Conservation (phyloP, 1,139 yeast species). For the Candida gigantensis region DNA sequence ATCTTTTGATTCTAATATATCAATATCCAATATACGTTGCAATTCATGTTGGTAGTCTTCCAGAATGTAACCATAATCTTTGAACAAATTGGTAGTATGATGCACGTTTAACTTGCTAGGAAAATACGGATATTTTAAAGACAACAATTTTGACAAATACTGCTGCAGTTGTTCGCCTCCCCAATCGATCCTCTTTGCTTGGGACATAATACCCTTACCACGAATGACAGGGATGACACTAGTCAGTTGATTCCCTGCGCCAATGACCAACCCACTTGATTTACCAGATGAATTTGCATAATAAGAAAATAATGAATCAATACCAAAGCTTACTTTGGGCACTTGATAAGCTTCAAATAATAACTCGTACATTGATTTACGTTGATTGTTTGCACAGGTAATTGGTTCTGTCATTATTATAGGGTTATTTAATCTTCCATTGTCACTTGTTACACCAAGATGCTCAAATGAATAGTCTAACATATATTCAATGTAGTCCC, state of each 20-base stretch:
- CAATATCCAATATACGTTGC: slow-evolving; percentile 56
- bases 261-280: slow-evolving; percentile 69
- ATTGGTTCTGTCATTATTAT: slow-evolving; percentile 78
- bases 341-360: slow-evolving; percentile 78
- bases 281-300: slow-evolving; percentile 46
- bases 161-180: slow-evolving; percentile 80
- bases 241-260: slow-evolving; percentile 82
- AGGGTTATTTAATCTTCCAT: slow-evolving; percentile 70
- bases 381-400: slow-evolving; percentile 68
- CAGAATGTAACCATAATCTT: slow-evolving; percentile 80
- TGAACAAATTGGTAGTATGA: slow-evolving; percentile 68
- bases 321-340: slow-evolving; percentile 76
- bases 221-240: slow-evolving; percentile 77
- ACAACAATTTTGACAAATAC: slow-evolving; percentile 62
- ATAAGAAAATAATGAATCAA: slow-evolving; percentile 78
- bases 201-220: slow-evolving; percentile 64
- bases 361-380: slow-evolving; percentile 74
- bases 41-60: slow-evolving; percentile 68
- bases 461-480: slow-evolving; percentile 84
- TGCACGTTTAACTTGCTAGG: slow-evolving; percentile 68
- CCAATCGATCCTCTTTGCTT: slow-evolving; percentile 84
- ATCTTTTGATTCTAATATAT: slow-evolving; percentile 64
- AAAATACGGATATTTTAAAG: slow-evolving; percentile 87
- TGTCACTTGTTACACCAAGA: slow-evolving; percentile 59
- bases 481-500: slow-evolving; percentile 86